Evolutionary conservation across 2,329 filamentous ascomycete species (phyloP), one percentile per base, ranked within the genome.

Genomic region (Neofusicoccum sp.): DNA sequence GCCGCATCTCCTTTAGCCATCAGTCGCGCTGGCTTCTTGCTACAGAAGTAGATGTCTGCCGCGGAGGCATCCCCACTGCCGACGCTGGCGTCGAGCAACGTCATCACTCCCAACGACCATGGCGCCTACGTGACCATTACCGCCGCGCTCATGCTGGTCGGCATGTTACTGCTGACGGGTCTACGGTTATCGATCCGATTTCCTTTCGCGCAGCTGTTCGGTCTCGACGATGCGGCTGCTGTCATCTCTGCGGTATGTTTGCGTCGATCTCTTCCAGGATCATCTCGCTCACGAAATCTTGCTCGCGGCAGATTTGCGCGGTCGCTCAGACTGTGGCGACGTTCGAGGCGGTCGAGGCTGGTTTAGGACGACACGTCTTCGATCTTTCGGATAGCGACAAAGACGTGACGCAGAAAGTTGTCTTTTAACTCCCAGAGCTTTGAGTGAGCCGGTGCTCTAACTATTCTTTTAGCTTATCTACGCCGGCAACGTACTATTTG

Each of bases 401-500:
- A 11, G n/a, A 54, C 3, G 43, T 47, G n/a, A 24, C 51, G 20
- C 34, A 45, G 7, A 26, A 48, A 28, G 62, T 64, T 6, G 20
- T 54, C 24, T 44, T 3, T n/a, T n/a, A n/a, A n/a, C n/a, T n/a
- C n/a, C n/a, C 44, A 11, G 38, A 44, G 14, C 24, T 33, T 31
- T 28, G 26, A 38, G 3, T 16, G 9, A n/a, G 12, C 20, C 8
- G 1, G 40, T 11, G 5, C 26, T 11, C 48, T 53, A 1, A 53
- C 8, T 3, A 8, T 7, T 14, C 4, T 9, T 33, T 11, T 20
- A 64, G 63, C 31, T 61, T 14, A 0, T 45, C 12, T 64, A 61
- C 11, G 62, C 62, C 3, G 60, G 49, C 8, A 64, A 66, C 31
- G 44, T 68, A 3, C 53, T 65, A 1, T 68, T 63, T 49, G 62